A percentile compares a stretch with the other conserved stretches of the same genome.
Conservation (phyloP, 2,329 filamentous ascomycete species). For the Ceratocystis smalleyi region DNA sequence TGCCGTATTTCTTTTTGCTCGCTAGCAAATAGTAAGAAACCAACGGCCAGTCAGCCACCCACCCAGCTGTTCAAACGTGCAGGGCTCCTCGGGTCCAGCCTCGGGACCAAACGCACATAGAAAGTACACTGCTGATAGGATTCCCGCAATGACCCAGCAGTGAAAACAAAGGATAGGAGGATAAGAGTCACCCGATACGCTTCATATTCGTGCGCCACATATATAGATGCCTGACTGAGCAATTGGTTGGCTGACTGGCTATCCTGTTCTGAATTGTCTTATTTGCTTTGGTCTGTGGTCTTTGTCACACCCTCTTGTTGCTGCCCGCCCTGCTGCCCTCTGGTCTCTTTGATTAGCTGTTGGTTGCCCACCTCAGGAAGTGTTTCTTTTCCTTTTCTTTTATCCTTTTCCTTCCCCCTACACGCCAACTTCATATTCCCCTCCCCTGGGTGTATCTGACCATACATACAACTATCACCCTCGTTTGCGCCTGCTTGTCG, state of each 20-base stretch:
- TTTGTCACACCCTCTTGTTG: not conserved
- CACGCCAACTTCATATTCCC: not conserved
- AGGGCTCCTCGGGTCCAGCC: not conserved
- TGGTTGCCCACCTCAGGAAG: not conserved
- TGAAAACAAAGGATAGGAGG: not conserved
- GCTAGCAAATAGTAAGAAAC: not conserved
- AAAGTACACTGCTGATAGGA: not conserved
- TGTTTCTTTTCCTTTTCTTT: not conserved
- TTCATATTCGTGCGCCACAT: not conserved
- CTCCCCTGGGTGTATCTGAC: not conserved
- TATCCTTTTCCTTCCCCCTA: not conserved
- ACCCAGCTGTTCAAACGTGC: not conserved
- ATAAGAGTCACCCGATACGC: not conserved
- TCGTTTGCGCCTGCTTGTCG: not conserved
- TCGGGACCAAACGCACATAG: not conserved
- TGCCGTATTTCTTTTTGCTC: not conserved
- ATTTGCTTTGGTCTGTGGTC: not conserved
- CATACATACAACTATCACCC: not conserved
- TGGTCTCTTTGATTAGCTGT: not conserved
- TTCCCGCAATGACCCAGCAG: not conserved
- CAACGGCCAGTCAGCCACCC: not conserved
- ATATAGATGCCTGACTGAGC: not conserved
- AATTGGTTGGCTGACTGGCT: slow-evolving; percentile 1
- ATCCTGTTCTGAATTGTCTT: slow-evolving; percentile 1
- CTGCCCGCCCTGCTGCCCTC: not conserved